phyloP scores from a whole-genome alignment of 305 asterid species.

The Fraxinus floribunda region DNA sequence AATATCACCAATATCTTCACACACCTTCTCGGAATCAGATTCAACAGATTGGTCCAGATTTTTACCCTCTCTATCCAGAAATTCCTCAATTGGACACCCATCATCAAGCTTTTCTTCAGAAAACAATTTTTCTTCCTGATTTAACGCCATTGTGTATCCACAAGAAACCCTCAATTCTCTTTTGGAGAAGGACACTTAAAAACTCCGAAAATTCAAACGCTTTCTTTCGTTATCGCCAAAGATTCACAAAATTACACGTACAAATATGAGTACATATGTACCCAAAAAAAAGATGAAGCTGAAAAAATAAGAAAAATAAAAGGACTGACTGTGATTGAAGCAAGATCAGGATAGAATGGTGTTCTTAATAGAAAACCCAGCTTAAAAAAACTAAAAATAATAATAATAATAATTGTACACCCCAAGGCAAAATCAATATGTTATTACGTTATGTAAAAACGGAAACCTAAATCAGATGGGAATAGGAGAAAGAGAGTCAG shows the following conservation, averaged over 20 bases:
- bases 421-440: not conserved
- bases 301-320: not conserved
- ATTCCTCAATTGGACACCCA: slow-evolving; percentile 28
- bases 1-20: slow-evolving; percentile 51
- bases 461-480: not conserved
- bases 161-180: slow-evolving; percentile 17
- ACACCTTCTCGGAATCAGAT: slow-evolving; percentile 32
- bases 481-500: not conserved
- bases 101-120: slow-evolving; percentile 30
- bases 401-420: not conserved
- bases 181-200: not conserved
- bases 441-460: not conserved
- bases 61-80: slow-evolving; percentile 8
- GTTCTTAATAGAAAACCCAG: not conserved
- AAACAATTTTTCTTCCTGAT: slow-evolving; percentile 33
- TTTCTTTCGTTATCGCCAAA: slow-evolving; percentile 1
- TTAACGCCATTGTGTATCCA: slow-evolving; percentile 38
- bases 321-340: slow-evolving; percentile 4
- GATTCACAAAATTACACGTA: not conserved
- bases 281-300: slow-evolving; percentile 8
- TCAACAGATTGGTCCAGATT: slow-evolving; percentile 31
- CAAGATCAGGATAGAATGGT: slow-evolving; percentile 3
- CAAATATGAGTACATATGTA: too few relatives aligned
- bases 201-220: slow-evolving; percentile 2
- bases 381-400: not conserved